phyloP scores from a whole-genome alignment of 345 rosid species.

The Eucalyptus curtisii region DNA sequence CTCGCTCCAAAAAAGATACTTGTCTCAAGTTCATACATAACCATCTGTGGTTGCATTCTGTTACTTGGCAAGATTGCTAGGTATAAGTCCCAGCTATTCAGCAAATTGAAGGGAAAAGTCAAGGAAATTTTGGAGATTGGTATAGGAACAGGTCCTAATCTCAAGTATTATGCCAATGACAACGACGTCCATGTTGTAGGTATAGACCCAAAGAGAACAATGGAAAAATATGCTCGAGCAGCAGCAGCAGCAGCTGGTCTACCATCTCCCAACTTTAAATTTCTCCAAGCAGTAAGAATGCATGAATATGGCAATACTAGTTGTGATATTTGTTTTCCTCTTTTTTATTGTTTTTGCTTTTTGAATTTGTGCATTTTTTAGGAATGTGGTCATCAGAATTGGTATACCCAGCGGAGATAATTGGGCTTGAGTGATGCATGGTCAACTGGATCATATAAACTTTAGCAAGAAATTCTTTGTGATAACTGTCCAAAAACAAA shows the following conservation, averaged over 20 bases:
- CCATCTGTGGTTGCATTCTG: neutral
- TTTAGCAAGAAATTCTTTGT: neutral
- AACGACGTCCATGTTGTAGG: constrained; percentile 46
- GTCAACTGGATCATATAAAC: neutral
- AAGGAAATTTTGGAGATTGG: constrained; percentile 73
- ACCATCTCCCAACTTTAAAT: constrained; percentile 35
- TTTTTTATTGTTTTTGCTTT: neutral
- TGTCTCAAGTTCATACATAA: neutral
- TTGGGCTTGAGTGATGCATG: neutral
- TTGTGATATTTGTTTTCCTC: neutral
- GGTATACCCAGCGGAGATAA: neutral
- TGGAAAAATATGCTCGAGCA: constrained; percentile 57
- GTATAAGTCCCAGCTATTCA: constrained; percentile 51
- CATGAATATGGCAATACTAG: neutral
- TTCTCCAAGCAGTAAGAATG: constrained; percentile 51
- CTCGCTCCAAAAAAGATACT: neutral
- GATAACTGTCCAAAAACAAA: neutral
- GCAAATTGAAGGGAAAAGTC: constrained; percentile 43
- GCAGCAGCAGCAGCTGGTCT: constrained; percentile 64
- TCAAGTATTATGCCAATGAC: constrained; percentile 44
- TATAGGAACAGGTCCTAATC: constrained; percentile 80
- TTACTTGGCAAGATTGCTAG: constrained; percentile 32
- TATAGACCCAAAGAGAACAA: constrained; percentile 62
- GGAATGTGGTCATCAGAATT: neutral
- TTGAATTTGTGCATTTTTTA: neutral